phyloP scores from a whole-genome alignment of 768 basidiomycete genomes.

The Suillus cothurnatus region DNA sequence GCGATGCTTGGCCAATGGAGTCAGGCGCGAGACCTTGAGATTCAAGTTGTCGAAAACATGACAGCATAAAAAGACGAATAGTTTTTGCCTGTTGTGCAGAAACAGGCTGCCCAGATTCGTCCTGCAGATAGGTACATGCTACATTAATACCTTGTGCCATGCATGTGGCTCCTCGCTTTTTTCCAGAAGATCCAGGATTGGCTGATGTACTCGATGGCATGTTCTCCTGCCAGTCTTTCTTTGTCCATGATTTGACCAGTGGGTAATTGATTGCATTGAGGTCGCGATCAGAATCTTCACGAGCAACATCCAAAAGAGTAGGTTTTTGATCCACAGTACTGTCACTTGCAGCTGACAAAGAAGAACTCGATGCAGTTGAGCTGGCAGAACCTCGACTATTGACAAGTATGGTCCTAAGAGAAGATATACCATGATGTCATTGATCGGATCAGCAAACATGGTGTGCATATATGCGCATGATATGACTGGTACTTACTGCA shows the following conservation, averaged over 20 bases:
- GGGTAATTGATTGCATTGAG: background rate
- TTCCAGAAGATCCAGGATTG: background rate
- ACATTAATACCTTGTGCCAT: background rate
- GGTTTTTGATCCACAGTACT: background rate
- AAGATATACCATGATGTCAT: background rate
- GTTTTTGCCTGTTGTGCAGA: background rate
- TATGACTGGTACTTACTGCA: background rate
- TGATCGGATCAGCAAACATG: background rate
- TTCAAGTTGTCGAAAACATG: background rate
- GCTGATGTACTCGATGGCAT: background rate
- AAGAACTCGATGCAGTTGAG: background rate
- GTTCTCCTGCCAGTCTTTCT: constrained; percentile 1
- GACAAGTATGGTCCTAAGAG: background rate
- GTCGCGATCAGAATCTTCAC: background rate
- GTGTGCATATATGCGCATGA: background rate
- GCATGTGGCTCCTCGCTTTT: background rate
- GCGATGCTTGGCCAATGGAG: background rate
- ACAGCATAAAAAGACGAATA: background rate
- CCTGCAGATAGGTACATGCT: background rate
- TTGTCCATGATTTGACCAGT: background rate
- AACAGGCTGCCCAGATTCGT: background rate
- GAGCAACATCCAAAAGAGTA: background rate
- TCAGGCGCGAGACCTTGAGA: background rate
- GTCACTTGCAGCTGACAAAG: background rate
- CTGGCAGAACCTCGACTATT: background rate